Percentiles rank a stretch among this genome's conserved stretches.
Evolutionary conservation across 352 stramenopile species (phyloP).

Genomic region (Thalassiosira exigua): DNA sequence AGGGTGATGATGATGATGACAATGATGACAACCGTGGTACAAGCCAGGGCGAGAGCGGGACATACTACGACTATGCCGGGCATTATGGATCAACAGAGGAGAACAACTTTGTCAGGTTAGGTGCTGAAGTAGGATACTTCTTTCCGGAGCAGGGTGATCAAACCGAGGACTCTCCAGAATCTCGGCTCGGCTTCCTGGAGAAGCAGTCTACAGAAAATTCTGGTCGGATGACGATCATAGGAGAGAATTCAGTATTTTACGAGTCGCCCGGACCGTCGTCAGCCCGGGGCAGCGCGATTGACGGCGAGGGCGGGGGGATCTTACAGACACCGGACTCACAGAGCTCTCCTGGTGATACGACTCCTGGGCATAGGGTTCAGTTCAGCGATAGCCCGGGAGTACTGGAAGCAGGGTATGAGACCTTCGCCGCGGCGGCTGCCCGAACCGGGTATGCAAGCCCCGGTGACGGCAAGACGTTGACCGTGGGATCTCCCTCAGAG

Average conservation of each 20-base stretch:
- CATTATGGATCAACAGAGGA: not conserved
- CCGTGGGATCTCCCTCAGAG: conserved; percentile 32
- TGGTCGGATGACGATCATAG: not conserved
- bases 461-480: conserved; percentile 6
- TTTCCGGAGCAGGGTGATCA: not conserved
- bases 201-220: not conserved
- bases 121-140: too few relatives aligned
- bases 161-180: not conserved
- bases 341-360: not conserved
- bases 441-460: not conserved
- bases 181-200: not conserved
- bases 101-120: not conserved
- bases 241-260: not conserved
- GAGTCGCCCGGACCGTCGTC: not conserved
- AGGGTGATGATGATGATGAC: conserved; percentile 17
- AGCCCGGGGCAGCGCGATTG: not conserved
- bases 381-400: conserved; percentile 32
- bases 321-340: not conserved
- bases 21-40: conserved; percentile 23
- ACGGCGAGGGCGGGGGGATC: not conserved
- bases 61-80: not conserved
- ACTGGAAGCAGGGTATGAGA: conserved; percentile 55
- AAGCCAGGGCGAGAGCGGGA: not conserved
- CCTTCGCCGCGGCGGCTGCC: conserved; percentile 33
- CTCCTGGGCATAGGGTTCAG: not conserved